A percentile compares a stretch with the other conserved stretches of the same genome.
Evolutionary conservation across 441 rosid species (phyloP).

Genomic region (Erodium moschatum): DNA sequence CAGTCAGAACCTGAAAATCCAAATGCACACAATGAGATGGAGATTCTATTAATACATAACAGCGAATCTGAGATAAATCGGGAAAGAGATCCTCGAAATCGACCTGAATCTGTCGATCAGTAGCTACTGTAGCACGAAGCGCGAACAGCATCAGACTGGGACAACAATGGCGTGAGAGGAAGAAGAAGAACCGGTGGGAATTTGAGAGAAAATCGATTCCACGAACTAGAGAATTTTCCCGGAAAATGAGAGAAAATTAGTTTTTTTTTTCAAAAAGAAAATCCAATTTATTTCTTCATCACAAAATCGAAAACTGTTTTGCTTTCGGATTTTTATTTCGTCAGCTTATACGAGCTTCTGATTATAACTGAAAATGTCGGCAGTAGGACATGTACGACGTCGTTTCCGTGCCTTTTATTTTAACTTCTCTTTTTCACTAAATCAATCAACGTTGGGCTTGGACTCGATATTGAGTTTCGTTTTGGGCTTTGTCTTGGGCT

Average conservation of each 20-base stretch:
- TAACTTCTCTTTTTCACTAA: too few species aligned
- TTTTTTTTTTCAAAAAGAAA: background rate
- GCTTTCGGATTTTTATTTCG: background rate
- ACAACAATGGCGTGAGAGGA: background rate
- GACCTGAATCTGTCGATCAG: too few species aligned
- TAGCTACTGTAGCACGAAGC: too few species aligned
- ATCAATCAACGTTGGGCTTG: background rate
- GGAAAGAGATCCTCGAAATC: background rate
- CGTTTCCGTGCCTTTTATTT: background rate
- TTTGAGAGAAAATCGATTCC: background rate
- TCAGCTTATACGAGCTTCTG: background rate
- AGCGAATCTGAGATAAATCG: background rate
- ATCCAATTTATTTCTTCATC: background rate
- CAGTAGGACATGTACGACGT: background rate
- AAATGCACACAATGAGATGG: background rate
- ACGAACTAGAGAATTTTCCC: too few species aligned
- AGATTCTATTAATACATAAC: background rate
- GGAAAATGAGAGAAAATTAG: background rate
- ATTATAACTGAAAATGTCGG: background rate
- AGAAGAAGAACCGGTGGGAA: background rate
- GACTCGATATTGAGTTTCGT: background rate
- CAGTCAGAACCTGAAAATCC: constrained; percentile 22
- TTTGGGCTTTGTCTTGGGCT: background rate
- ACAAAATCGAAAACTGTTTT: background rate
- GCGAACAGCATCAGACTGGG: too few species aligned